Base-by-base conservation (phyloP, 306 rosid species). In the Erythrophleum fordii region DNA sequence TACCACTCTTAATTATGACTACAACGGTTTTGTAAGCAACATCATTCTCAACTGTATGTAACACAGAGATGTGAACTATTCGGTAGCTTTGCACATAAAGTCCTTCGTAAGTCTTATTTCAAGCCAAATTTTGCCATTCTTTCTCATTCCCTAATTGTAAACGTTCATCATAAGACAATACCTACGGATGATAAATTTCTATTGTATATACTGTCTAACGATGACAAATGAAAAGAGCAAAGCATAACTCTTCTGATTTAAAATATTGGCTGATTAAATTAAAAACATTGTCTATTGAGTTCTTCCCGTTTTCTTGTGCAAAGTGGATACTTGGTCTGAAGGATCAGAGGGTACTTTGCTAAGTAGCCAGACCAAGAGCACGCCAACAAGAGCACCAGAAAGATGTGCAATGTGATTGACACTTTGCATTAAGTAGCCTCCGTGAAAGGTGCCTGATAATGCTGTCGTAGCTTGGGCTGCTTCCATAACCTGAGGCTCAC, bases 341-440 rank as follows among this genome's bases (percentile, higher is more conserved):
- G 93, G 76, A 69, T 87, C 90, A 9, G 98, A 89, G 83, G 99
- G 97, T 81, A 91, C 79, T 81, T 81, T 89, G 80, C 98, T 92
- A n/a, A 95, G 88, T 73, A 93, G 92, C 97, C 97, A 93, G 75
- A 95, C 94, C 68, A 95, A 86, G 78, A 95, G 73, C 18, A 93
- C 99, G 12, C 99, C 99, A 56, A 93, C 96, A 73, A 95, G 99
- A 55, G 98, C 98, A 75, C 98, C 99, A 41, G 98, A 93, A 76
- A 95, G 98, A 88, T 93, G 98, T 34, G 99, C 98, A 75, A 93
- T 89, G 76, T 93, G 98, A 82, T 95, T 95, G 82, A 95, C 93
- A 83, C 80, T 88, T 78, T 87, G 95, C 87, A 91, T 66, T 11
- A 91, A 37, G 80, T 73, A 60, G 80, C 92, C 92, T 61, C 96